These are phyloP conservation scores for Exophiala bonariae DNA, from an alignment of 2,329 filamentous ascomycete genomes.

Conservation along the genomic window DNA sequence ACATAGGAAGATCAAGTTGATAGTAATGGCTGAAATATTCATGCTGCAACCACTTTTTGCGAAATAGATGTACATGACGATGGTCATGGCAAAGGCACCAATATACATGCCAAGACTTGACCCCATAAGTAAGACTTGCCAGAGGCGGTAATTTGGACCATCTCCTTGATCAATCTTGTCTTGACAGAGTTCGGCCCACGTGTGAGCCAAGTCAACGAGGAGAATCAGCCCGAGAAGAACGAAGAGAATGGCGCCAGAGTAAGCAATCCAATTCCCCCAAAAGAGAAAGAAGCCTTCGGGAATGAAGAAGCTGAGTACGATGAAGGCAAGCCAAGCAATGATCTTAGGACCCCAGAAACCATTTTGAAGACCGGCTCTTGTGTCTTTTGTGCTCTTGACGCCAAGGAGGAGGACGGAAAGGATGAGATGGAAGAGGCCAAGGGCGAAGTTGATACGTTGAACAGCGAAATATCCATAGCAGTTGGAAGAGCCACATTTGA, in stretches of 20 bases:
- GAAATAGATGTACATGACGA: conserved; percentile 97
- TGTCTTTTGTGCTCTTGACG: conserved; percentile 82
- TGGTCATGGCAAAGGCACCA: conserved; percentile 86
- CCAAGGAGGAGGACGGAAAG: conserved; percentile 83
- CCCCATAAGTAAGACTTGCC: conserved; percentile 84
- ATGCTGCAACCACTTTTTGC: conserved; percentile 78
- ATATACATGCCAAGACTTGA: conserved; percentile 94
- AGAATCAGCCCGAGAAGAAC: conserved; percentile 88
- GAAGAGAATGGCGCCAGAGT: conserved; percentile 88
- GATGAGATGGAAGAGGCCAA: conserved; percentile 89
- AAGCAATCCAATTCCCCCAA: conserved; percentile 92
- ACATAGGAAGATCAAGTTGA: conserved; percentile 85
- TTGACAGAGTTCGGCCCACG: conserved; percentile 95
- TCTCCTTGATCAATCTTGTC: conserved; percentile 77
- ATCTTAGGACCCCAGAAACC: conserved; percentile 99
- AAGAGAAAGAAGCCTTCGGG: conserved; percentile 92
- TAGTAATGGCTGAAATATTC: conserved; percentile 94
- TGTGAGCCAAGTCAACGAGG: conserved; percentile 91
- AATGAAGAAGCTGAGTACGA: conserved; percentile 92
- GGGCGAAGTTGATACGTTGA: conserved; percentile 95
- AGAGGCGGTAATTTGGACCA: conserved; percentile 65
- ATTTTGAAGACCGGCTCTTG: conserved; percentile 86
- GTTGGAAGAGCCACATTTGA: conserved; percentile 77
- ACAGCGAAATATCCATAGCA: conserved; percentile 97
- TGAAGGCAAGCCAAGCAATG: conserved; percentile 79